A percentile compares a stretch with the other conserved stretches of the same genome.
Evolutionary conservation across 148 eudicot species (phyloP).

Genomic region (Chenopodium quinoa): DNA sequence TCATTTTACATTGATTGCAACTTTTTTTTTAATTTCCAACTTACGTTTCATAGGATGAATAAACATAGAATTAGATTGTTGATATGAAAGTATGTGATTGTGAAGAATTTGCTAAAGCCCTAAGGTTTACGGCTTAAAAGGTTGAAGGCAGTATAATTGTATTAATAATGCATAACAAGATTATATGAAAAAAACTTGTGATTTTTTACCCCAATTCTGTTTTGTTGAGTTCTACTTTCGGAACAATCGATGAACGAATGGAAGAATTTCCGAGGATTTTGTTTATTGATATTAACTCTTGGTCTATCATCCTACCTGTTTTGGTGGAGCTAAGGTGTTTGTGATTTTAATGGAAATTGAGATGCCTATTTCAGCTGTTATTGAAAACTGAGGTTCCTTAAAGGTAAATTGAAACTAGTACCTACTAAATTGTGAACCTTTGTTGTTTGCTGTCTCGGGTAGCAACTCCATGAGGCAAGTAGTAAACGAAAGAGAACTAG

Average conservation of each 20-base stretch:
- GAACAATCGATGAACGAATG: not conserved
- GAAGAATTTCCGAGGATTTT: not conserved
- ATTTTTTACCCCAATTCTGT: too few relatives aligned
- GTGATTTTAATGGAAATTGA: not conserved
- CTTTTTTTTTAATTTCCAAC: not conserved
- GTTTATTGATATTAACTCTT: not conserved
- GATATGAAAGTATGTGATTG: not conserved
- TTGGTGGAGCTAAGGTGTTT: not conserved
- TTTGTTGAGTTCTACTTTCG: too few relatives aligned
- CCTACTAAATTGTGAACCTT: not conserved
- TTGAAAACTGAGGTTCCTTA: not conserved
- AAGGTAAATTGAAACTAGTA: not conserved
- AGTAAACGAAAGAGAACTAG: not conserved
- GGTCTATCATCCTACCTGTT: not conserved
- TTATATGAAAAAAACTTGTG: too few relatives aligned
- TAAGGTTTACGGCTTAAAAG: not conserved
- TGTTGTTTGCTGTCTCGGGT: not conserved
- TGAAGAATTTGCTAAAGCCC: not conserved
- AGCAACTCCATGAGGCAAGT: not conserved
- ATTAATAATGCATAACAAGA: not conserved
- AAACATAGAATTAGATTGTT: not conserved
- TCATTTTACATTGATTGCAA: not conserved
- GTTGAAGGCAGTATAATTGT: too few relatives aligned
- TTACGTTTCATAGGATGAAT: too few relatives aligned
- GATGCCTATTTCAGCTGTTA: not conserved